Evolutionary conservation across 345 rosid genomes (phyloP).

Genomic region (Salix koriyanagi): DNA sequence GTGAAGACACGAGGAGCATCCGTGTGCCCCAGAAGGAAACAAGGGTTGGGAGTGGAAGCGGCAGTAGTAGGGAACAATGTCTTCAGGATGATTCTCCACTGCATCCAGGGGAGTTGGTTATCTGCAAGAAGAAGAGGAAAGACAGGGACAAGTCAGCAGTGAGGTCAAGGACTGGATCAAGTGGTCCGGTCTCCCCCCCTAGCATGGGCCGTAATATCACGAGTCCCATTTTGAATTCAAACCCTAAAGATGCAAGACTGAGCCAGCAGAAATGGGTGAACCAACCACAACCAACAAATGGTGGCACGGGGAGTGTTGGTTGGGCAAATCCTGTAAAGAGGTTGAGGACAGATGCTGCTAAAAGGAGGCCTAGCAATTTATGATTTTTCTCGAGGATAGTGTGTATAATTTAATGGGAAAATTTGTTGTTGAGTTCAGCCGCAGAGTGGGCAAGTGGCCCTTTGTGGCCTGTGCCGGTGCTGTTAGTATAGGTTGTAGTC

Average conservation of each 20-base stretch:
- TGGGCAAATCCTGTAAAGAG: conserved; percentile 99
- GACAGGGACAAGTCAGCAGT: conserved; percentile 75
- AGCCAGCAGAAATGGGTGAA: conserved; percentile 55
- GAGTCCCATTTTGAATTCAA: conserved; percentile 50
- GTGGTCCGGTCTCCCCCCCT: conserved; percentile 79
- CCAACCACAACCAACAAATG: conserved; percentile 58
- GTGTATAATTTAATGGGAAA: conserved; percentile 13
- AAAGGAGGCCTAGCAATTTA: conserved; percentile 84
- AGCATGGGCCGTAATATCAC: conserved; percentile 56
- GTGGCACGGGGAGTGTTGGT: conserved; percentile 61
- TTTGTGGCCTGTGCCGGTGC: conserved; percentile 27
- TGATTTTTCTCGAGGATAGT: conserved; percentile 31
- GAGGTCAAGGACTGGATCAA: conserved; percentile 59
- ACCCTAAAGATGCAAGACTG: conserved; percentile 50
- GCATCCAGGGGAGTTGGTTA: conserved; percentile 92
- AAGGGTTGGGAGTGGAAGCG: conserved; percentile 51
- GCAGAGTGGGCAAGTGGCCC: conserved; percentile 16
- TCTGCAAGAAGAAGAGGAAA: conserved; percentile 98
- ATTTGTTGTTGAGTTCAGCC: conserved; percentile 12
- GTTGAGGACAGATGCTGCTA: conserved; percentile 86
- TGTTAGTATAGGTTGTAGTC: conserved; percentile 25
- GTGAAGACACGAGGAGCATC: conserved; percentile 70
- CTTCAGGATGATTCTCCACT: conserved; percentile 65
- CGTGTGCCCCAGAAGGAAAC: conserved; percentile 68
- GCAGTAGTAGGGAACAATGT: conserved; percentile 42